Percentiles rank a stretch among this genome's conserved stretches.
These are phyloP conservation scores for Plasmodium gaboni DNA, from an alignment of 169 alveolate species.

Conservation along the genomic window DNA sequence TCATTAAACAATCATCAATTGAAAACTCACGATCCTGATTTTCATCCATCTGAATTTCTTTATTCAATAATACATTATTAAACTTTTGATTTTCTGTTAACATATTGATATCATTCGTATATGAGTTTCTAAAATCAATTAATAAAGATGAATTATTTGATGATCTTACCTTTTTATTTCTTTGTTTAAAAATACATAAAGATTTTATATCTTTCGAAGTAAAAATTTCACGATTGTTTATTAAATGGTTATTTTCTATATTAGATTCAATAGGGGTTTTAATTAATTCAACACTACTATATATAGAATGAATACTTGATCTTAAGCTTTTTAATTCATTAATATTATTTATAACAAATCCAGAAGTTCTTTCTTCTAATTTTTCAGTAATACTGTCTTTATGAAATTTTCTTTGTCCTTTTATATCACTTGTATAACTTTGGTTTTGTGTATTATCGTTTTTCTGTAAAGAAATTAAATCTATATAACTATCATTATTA, in stretches of 20 bases:
- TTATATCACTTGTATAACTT: background rate
- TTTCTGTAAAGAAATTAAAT: conserved; percentile 34
- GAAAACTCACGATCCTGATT: conserved; percentile 38
- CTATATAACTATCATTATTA: conserved; percentile 18
- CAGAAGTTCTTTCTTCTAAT: conserved; percentile 1
- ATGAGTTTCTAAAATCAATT: background rate
- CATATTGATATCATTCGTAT: conserved; percentile 22
- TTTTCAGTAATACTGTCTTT: background rate
- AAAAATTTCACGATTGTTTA: conserved; percentile 7
- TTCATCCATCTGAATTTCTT: conserved; percentile 47
- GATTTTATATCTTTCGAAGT: conserved; percentile 5
- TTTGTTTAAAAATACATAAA: conserved; percentile 29
- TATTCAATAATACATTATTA: conserved; percentile 16
- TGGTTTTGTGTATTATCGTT: conserved; percentile 9
- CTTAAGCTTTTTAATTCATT: conserved; percentile 46
- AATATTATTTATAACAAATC: conserved; percentile 8
- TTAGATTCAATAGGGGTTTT: conserved; percentile 66
- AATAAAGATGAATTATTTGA: conserved; percentile 32
- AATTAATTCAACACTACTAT: conserved; percentile 22
- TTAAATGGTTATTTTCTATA: conserved; percentile 22
- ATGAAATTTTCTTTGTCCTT: background rate
- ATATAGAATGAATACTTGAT: conserved; percentile 41
- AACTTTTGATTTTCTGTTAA: conserved; percentile 18
- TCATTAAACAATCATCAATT: conserved; percentile 55
- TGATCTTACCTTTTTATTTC: conserved; percentile 11